phyloP scores from a whole-genome alignment of 371 early-diverging fungal species.

The Gilbertella persicaria region DNA sequence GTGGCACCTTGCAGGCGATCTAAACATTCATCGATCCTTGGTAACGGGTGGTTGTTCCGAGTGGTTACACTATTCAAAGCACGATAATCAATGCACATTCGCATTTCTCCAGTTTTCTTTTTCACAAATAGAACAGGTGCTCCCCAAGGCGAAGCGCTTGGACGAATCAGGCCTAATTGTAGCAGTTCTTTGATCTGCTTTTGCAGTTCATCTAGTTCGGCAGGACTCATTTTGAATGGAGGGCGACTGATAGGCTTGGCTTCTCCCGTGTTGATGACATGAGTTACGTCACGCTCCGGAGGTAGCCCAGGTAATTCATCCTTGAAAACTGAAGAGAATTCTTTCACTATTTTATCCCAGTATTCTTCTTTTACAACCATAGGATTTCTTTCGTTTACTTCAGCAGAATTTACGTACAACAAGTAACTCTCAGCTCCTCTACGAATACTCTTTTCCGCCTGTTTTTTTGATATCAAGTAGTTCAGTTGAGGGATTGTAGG shows the following conservation, averaged over 20 bases:
- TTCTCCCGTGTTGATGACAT: conserved; percentile 23
- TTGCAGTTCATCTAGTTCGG: conserved; percentile 15
- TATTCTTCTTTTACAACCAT: background rate
- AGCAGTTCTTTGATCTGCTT: conserved; percentile 25
- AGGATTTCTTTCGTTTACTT: background rate
- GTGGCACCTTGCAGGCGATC: conserved; percentile 24
- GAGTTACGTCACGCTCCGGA: conserved; percentile 16
- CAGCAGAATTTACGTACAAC: background rate
- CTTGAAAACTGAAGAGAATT: conserved; percentile 5
- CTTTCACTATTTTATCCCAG: background rate
- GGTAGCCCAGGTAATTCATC: no score
- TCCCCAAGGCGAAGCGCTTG: conserved; percentile 19
- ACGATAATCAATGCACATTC: conserved; percentile 32
- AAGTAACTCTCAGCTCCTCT: background rate
- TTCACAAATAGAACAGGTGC: conserved; percentile 44
- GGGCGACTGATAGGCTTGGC: conserved; percentile 12
- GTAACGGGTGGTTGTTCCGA: conserved; percentile 43
- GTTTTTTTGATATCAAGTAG: background rate
- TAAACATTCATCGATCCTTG: conserved; percentile 32
- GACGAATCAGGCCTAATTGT: conserved; percentile 12
- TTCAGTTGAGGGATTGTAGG: background rate
- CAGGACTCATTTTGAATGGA: conserved; percentile 28
- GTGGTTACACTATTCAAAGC: conserved; percentile 45
- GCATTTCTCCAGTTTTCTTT: conserved; percentile 41
- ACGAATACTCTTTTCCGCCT: background rate